A percentile compares a stretch with the other conserved stretches of the same genome.
phyloP scores from a whole-genome alignment of 108 stramenopile species.

The Parmales sp. region DNA sequence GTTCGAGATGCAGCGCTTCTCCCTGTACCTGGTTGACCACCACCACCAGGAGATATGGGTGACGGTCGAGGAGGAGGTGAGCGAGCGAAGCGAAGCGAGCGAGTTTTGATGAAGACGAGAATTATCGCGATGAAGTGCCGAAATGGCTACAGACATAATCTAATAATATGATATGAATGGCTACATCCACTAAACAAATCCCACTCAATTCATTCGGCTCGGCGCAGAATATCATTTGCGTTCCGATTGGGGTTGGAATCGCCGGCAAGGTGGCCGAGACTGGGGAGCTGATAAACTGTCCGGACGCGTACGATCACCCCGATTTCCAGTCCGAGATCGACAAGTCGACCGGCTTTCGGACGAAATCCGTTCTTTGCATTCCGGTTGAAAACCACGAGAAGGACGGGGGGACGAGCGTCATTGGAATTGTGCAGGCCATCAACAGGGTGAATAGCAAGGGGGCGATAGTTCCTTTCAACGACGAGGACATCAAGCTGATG shows the following conservation, averaged over 20 bases:
- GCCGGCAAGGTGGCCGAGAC: constrained; percentile 32
- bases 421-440: constrained; percentile 38
- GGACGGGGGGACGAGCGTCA: constrained; percentile 9
- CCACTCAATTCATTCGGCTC: too few species aligned
- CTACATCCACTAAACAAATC: too few species aligned
- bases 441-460: constrained; percentile 21
- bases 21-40: not conserved
- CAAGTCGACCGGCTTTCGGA: constrained; percentile 36
- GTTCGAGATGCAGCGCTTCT: not conserved
- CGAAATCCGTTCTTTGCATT: constrained; percentile 32
- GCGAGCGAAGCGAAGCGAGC: too few species aligned
- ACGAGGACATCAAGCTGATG: constrained; percentile 23
- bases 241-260: constrained; percentile 25
- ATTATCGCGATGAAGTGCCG: too few species aligned
- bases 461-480: constrained; percentile 9
- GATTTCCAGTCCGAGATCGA: constrained; percentile 26
- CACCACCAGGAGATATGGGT: constrained; percentile 1
- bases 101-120: too few species aligned
- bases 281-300: constrained; percentile 27
- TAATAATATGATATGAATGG: too few species aligned
- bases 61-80: constrained; percentile 5
- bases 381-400: constrained; percentile 7
- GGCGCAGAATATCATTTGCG: not conserved
- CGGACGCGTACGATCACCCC: constrained; percentile 27
- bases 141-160: too few species aligned